phyloP scores from a whole-genome alignment of 2,329 filamentous ascomycete species.

The Neoascochyta sp. region DNA sequence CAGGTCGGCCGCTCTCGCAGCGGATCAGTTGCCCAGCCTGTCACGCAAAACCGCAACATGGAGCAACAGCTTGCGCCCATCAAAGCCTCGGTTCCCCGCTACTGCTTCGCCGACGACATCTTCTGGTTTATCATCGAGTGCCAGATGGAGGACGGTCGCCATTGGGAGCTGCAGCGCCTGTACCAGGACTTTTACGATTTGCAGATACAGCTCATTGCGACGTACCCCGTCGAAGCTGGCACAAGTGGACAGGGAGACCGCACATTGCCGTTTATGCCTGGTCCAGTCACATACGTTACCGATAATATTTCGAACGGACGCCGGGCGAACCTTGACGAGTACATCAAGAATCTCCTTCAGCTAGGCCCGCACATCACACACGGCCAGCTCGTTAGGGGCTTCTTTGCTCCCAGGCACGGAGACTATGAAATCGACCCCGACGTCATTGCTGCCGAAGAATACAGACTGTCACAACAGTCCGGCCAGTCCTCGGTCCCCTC shows the following conservation, averaged over 20 bases:
- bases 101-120: slow-evolving; percentile 95
- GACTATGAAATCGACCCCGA: slow-evolving; percentile 88
- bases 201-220: slow-evolving; percentile 89
- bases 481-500: slow-evolving; percentile 38
- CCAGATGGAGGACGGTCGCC: slow-evolving; percentile 80
- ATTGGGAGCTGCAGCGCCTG: slow-evolving; percentile 90
- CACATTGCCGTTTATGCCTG: slow-evolving; percentile 93
- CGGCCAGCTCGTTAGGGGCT: slow-evolving; percentile 79
- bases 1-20: slow-evolving; percentile 34
- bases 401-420: slow-evolving; percentile 84
- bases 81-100: slow-evolving; percentile 80
- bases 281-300: slow-evolving; percentile 96
- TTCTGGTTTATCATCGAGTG: slow-evolving; percentile 99
- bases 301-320: slow-evolving; percentile 93
- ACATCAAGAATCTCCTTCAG: slow-evolving; percentile 84
- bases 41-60: slow-evolving; percentile 38
- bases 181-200: slow-evolving; percentile 99
- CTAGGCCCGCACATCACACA: slow-evolving; percentile 81
- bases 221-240: slow-evolving; percentile 87
- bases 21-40: slow-evolving; percentile 34
- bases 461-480: slow-evolving; percentile 64
- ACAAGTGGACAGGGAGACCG: slow-evolving; percentile 72
- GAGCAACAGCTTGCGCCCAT: slow-evolving; percentile 66
- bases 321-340: slow-evolving; percentile 88
- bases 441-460: slow-evolving; percentile 61